Evolutionary conservation across 2,329 filamentous ascomycete genomes (phyloP), one percentile per base, ranked within the genome.

Genomic region (Pestalotiopsis sp.): DNA sequence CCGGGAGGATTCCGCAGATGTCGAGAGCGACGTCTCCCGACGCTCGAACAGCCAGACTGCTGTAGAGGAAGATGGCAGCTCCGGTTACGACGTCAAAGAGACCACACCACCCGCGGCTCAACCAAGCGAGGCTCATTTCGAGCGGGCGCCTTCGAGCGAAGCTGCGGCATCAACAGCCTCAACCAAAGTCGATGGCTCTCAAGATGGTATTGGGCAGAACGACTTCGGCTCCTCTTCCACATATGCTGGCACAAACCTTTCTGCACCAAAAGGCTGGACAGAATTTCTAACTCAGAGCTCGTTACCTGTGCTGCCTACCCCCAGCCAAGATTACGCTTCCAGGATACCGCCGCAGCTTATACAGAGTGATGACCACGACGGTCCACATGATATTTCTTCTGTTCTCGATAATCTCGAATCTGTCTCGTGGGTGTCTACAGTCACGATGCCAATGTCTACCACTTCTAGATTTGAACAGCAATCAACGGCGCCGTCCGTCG

Each of bases 381-480:
- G 25, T n/a, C 41, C 36, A 13, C 41, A 49, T 36, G 61, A 59
- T 4, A 17, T 52, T 20, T 23, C 9, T 20, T 20, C 61, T 4
- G 41, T 49, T 36, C 49, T 20, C 13, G 36, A 45, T 36, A 3
- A 41, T 7, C 23, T 1, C 13, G 67, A 65, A 52, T 68, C 67
- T 3, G 45, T 17, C 13, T 59, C 67, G 12, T 69, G 68, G 68
- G 66, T 58, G 36, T 66, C 64, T n/a, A 59, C 68, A 5, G 58
- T 67, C 13, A 20, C 66, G 25, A 45, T 39, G 25, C 58, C 41
- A 5, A 69, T 64, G 5, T 13, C 58, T 20, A 41, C 59, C 20
- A 64, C 41, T 12, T 63, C 59, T 49, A n/a, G 23, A 11, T 20
- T 52, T 38, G 38, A 52, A 6, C 7, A 62, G 9, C 23, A 13